These are phyloP conservation scores for Phytopythium vexans DNA, from an alignment of 352 stramenopile genomes.

Conservation along the genomic window DNA sequence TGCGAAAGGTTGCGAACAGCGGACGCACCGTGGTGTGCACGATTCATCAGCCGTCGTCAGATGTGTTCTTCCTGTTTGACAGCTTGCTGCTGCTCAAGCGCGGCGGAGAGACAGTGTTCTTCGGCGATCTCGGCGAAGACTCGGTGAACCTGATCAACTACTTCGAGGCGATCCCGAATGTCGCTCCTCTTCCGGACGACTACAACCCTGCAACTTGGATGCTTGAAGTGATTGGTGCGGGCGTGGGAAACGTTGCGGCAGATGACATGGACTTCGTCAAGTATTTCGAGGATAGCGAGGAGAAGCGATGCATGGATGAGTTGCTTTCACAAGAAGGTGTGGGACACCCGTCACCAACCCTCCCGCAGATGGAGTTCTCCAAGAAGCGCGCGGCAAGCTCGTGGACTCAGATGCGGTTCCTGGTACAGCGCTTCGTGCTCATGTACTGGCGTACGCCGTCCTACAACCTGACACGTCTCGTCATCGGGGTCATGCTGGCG, in stretches of 20 bases:
- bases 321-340: conserved; percentile 22
- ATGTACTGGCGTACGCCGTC: conserved; percentile 31
- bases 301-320: conserved; percentile 8
- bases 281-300: conserved; percentile 13
- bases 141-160: conserved; percentile 17
- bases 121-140: conserved; percentile 20
- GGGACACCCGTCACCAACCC: conserved; percentile 8
- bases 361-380: conserved; percentile 21
- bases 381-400: conserved; percentile 24
- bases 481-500: conserved; percentile 45
- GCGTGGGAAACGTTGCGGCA: conserved; percentile 11
- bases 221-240: conserved; percentile 43
- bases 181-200: conserved; percentile 11
- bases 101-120: conserved; percentile 42
- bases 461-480: conserved; percentile 59
- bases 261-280: conserved; percentile 11
- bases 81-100: conserved; percentile 79
- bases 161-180: conserved; percentile 17
- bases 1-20: no score
- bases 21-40: no score
- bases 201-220: conserved; percentile 67
- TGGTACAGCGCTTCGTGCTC: conserved; percentile 25
- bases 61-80: conserved; percentile 71
- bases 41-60: no score
- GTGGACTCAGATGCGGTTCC: conserved; percentile 18